Base-by-base conservation (phyloP, 1,284 basidiomycete genomes). In the Marasmius tenuissimus region DNA sequence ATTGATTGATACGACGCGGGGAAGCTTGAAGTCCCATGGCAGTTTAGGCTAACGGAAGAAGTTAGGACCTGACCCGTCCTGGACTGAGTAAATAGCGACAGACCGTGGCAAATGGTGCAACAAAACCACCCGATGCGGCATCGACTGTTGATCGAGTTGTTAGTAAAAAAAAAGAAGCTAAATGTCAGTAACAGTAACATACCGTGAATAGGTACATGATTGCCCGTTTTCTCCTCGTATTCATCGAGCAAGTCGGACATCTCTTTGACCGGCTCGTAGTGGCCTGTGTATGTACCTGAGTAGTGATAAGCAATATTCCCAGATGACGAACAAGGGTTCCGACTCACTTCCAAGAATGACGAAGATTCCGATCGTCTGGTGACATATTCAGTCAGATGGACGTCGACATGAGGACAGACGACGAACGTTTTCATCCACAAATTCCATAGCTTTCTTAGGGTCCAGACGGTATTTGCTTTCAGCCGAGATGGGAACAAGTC, bases 211-310 rank as follows among this genome's bases (percentile, higher is more conserved):
- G 93, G 93, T 18, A 96, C 85, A 52, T 76, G 84, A 68, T 85
- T 78, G 0, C 96, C 96, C 0, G 93, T 96, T 69, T 84, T 81
- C n/a, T 73, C 76, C 76, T 98, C 88, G 71, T 93, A 96, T 66
- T 91, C 88, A 73, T 98, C 96, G 56, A 98, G 82, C 20, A 93
- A 80, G 59, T 89, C 86, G 2, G 89, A 79, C 88, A 98, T 92
- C 70, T 91, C 92, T 72, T 93, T 86, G 50, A 98, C 96, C 22
- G 92, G 88, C 71, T 98, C 96, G 71, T 96, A 97, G 68, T 92
- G 91, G 11, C 96, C 96, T 1, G 96, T 97, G 76, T 97, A 97
- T 14, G 96, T 97, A 60, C 83, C 82, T 84, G 4, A 4, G 18
- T 9, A 47, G 35, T 48, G 57, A 60, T 20, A 48, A 50, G 59